Percentiles rank a stretch among this genome's conserved stretches.
phyloP scores from a whole-genome alignment of 1,284 basidiomycete genomes.

The Porogramme epimiltina region DNA sequence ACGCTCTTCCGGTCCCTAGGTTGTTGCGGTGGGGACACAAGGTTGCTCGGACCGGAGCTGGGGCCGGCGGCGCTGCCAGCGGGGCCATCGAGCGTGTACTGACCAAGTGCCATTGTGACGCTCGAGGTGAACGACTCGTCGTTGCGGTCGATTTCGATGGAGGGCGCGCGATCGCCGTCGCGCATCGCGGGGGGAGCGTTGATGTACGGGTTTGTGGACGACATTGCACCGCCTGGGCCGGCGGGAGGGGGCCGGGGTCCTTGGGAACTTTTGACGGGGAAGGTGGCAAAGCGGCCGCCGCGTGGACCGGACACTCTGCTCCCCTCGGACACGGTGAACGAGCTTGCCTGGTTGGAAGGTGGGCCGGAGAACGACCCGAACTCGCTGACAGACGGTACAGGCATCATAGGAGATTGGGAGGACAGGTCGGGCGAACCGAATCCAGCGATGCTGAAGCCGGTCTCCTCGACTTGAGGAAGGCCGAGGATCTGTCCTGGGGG shows the following conservation, averaged over 20 bases:
- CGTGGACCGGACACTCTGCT: slow-evolving; percentile 15
- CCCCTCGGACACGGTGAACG: slow-evolving; percentile 10
- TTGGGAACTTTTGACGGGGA: slow-evolving; percentile 44
- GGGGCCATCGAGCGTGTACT: slow-evolving; percentile 13
- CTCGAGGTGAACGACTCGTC: slow-evolving; percentile 52
- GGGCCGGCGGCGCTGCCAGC: slow-evolving; percentile 4
- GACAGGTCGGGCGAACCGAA: slow-evolving; percentile 13
- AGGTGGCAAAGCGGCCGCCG: slow-evolving; percentile 55
- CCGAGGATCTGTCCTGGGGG: background rate
- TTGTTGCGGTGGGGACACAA: slow-evolving; percentile 19
- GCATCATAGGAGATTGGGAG: slow-evolving; percentile 1
- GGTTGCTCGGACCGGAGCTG: slow-evolving; percentile 11
- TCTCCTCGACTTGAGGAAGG: slow-evolving; percentile 20
- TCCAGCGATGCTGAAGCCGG: slow-evolving; percentile 13
- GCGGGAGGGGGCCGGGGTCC: slow-evolving; percentile 26
- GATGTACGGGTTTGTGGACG: slow-evolving; percentile 18
- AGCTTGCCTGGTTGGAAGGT: slow-evolving; percentile 22
- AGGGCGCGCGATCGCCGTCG: slow-evolving; percentile 36
- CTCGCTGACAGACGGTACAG: slow-evolving; percentile 20
- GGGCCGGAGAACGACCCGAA: slow-evolving; percentile 25
- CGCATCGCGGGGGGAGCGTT: slow-evolving; percentile 20
- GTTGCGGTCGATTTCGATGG: slow-evolving; percentile 27
- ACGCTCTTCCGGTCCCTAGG: background rate
- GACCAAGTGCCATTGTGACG: slow-evolving; percentile 49
- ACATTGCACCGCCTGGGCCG: slow-evolving; percentile 5